Conservation (phyloP, 495 filamentous ascomycete genomes). For the Lindgomyces ingoldianus region DNA sequence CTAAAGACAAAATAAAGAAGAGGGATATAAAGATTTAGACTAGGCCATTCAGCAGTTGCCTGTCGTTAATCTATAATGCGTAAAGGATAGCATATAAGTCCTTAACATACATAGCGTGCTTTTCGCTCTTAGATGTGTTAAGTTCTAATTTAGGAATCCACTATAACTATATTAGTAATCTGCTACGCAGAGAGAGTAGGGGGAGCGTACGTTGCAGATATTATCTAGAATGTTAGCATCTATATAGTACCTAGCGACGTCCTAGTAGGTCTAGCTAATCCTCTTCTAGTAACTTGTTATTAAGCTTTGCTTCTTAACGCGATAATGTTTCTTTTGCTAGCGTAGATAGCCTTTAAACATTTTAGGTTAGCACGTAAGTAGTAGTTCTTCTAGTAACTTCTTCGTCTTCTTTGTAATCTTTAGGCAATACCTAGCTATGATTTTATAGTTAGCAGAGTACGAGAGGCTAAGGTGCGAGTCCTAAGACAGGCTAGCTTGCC, state of each 20-base stretch:
- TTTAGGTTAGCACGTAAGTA: constrained; percentile 8
- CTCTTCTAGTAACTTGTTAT: constrained; percentile 10
- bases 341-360: constrained; percentile 12
- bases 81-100: constrained; percentile 2
- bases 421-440: constrained; percentile 1
- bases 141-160: constrained; percentile 6
- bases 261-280: constrained; percentile 3
- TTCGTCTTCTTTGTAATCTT: constrained; percentile 13
- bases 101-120: constrained; percentile 5
- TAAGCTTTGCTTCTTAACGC: constrained; percentile 8
- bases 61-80: constrained; percentile 7
- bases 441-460: constrained; percentile 4
- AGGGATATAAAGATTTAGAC: constrained; percentile 1
- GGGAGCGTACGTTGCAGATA: constrained; percentile 1
- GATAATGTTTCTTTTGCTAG: constrained; percentile 3
- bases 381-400: constrained; percentile 1
- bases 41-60: constrained; percentile 1
- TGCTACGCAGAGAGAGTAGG: neutral
- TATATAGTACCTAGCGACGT: constrained; percentile 1
- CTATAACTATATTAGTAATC: neutral
- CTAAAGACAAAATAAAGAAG: neutral
- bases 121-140: constrained; percentile 4
- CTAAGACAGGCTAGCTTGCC: neutral
- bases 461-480: neutral
- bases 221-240: constrained; percentile 10